Evolutionary conservation across 2,329 filamentous ascomycete species (phyloP), one percentile per base, ranked within the genome.

Genomic region (Ceratocystis huliohia): DNA sequence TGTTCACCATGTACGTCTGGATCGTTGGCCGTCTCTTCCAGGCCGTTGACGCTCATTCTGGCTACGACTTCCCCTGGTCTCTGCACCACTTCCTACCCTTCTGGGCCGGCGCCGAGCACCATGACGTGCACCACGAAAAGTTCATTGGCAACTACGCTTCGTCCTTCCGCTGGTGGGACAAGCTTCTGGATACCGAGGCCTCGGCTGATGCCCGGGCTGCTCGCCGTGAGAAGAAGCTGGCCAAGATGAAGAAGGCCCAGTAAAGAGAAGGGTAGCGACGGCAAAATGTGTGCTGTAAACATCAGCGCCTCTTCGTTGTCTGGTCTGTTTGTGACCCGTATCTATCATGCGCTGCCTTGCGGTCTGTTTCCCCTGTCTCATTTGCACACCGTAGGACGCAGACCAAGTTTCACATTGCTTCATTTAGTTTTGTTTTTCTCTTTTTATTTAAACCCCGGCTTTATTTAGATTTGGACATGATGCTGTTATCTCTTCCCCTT

Each of bases 131-230:
- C 79, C 94, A 99, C 79, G 94, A 99, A 81, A 91, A 91, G 75
- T 99, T 99, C 79, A 91, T 99, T 70, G 94, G 94, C 72, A 99
- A 99, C 81, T 99, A 97, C 76, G 82, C 93, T 64, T 96, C 91
- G 74, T 96, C 90, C 81, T 99, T 99, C 85, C 85, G 93, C 76
- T 99, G 94, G 94, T 99, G 94, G 94, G 94, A 99, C 79, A 96
- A 88, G 76, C 76, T 87, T 72, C 82, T 97, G 71, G 92, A 96
- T 77, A 99, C 94, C 69, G 93, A 99, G 82, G 90, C 90, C 70
- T 91, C 89, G 65, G 84, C 89, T 46, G 93, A 95, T 77, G 90
- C 93, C 50, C 83, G 88, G 72, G 92, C 91, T 85, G 84, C 82
- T 74, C 87, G 92, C 74, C 84, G 91, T 68, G 91, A 94, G 77